Conservation (phyloP, 768 basidiomycete species). For the Steccherinum ochraceum region DNA sequence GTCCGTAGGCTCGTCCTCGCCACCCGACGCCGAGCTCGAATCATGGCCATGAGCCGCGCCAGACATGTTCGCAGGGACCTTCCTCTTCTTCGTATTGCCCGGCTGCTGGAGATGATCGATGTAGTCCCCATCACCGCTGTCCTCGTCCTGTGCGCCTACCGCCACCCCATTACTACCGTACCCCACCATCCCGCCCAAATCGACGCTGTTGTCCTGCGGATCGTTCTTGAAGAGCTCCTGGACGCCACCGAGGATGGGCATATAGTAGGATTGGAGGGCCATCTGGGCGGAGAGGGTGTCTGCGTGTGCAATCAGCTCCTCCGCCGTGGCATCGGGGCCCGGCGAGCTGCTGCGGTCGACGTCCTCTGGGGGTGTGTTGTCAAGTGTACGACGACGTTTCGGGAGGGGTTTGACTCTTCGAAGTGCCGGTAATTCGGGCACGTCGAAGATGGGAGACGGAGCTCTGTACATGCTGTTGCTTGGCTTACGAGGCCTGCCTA, state of each 20-base stretch:
- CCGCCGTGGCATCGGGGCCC: constrained; percentile 38
- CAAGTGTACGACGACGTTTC: constrained; percentile 60
- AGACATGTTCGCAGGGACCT: constrained; percentile 64
- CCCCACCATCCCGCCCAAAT: constrained; percentile 12
- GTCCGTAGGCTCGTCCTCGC: constrained; percentile 34
- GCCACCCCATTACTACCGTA: constrained; percentile 36
- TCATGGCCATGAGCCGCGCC: constrained; percentile 37
- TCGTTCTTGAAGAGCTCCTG: constrained; percentile 34
- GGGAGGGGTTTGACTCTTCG: constrained; percentile 74
- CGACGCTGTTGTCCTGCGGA: constrained; percentile 16
- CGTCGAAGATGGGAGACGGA: constrained; percentile 57
- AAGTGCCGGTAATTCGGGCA: constrained; percentile 54
- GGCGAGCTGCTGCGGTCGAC: constrained; percentile 13
- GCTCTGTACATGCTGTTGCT: constrained; percentile 52
- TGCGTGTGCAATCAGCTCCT: constrained; percentile 52
- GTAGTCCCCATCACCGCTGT: constrained; percentile 55
- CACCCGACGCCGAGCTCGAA: constrained; percentile 33
- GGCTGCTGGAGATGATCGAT: constrained; percentile 67
- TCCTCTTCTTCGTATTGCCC: constrained; percentile 84
- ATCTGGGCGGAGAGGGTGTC: constrained; percentile 53
- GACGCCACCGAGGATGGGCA: constrained; percentile 47
- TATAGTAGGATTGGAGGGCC: constrained; percentile 58
- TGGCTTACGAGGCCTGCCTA: too few species aligned
- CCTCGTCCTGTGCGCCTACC: constrained; percentile 48
- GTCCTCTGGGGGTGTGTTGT: constrained; percentile 13